Evolutionary conservation across 352 stramenopile species (phyloP), one percentile per base, ranked within the genome.

Genomic region (Blastocystis hominis): DNA sequence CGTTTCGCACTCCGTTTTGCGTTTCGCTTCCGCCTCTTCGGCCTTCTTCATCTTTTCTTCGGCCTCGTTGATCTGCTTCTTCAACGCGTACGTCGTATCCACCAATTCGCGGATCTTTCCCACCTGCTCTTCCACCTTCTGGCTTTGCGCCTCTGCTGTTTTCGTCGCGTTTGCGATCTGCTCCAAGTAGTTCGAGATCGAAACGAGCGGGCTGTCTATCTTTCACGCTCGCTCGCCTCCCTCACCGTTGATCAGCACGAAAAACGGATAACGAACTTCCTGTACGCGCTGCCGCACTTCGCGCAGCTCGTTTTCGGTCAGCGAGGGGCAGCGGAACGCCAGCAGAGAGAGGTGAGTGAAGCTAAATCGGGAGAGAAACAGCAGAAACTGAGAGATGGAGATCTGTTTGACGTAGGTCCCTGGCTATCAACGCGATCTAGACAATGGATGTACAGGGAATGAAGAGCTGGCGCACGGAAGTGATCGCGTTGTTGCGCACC

Each of bases 231-330:
- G 3, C 20, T 17, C 7, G 1, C 44, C 0, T n/a, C 1, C 17
- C 47, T 44, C 72, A 84, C 72, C 36, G 38, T 84, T 84, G 36
- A 84, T 64, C 56, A 84, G n/a, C 24, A 84, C 50, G 44, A 66
- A 84, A 3, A 84, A n/a, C 3, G 72, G 72, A 24, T 66, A 47
- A 20, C 36, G 34, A 13, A 66, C 36, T 20, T 47, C 44, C 42
- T 69, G 47, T 20, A 84, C 36, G 7, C 34, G 13, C 38, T 66
- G 17, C 9, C 20, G n/a, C 30, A 84, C 24, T 24, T 66, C 55
- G 30, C 72, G n/a, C 7, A 30, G 7, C 3, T 68, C 50, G 17
- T 34, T 30, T 17, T 84, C 72, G 0, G 72, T 17, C 17, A 84
- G 50, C 36, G 34, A 24, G 5, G 50, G 47, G 44, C 55, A 66